Base-by-base conservation (phyloP, 2,329 filamentous ascomycete species). In the Cytospora chrysosperma region DNA sequence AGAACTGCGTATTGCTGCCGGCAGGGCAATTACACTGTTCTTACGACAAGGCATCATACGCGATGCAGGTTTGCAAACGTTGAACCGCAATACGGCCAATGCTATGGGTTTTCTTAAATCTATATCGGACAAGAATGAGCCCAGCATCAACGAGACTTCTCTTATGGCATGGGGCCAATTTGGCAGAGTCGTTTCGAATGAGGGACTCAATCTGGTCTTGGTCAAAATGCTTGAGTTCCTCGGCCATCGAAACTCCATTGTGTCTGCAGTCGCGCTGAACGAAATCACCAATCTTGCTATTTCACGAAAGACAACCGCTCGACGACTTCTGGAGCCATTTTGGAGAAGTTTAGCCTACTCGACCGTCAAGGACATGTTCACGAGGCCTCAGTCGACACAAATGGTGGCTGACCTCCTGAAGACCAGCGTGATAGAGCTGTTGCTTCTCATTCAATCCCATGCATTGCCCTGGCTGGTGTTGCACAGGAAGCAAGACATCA, bases 391-490 rank as follows among this genome's bases (percentile, higher is more conserved):
- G 70, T 90, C 93, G 71, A 89, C 88, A 54, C 87, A 91, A 61
- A 83, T 90, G 52, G 82, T 98, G 56, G 92, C 93, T 27, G 92
- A 96, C 67, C 77, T 98, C 32, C 81, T 97, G 43, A 87, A 88
- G 58, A 88, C 92, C 71, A 89, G 86, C 47, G 84, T 96, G 10
- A 82, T 87, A 51, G 87, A 91, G 59, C 87, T 98, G 52, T 81
- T 97, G 12, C 76, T 89, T 17, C 76, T 89, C 21, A 91, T 94
- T 10, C 93, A 97, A 73, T 82, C 86, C 17, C 86, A 95, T 69
- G 93, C 93, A 9, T 76, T 99, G 10, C 95, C 96, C 1, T 93
- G 91, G 77, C 82, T 99, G 21, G 91, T 99, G 3, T 79, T 97
- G 47, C 88, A 86, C 50, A 90, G 89, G 71, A 89, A 89, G 70